Evolutionary conservation across 2,329 filamentous ascomycete species (phyloP), one percentile per base, ranked within the genome.

Genomic region (Beauveria caledonica): DNA sequence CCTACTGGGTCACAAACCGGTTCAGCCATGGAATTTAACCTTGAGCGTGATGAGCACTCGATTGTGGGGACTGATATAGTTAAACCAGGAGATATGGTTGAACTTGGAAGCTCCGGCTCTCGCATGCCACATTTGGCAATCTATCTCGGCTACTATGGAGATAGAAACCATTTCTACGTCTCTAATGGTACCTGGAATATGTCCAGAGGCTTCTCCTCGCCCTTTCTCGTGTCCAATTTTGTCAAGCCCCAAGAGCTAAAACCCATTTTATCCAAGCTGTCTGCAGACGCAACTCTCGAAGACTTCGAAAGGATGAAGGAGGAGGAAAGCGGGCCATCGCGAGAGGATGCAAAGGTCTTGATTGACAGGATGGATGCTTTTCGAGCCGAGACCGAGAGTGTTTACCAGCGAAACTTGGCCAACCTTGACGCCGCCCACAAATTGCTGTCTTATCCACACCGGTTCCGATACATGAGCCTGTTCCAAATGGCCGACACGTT

Each of bases 111-210:
- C 33, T 65, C 70, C 9, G 69, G 72, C n/a, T 76, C 75, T 11
- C 72, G 79, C 27, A 70, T 77, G 21, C 77, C 78, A 5, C 63
- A 82, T 17, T 72, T 85, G 49, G 82, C 76, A 13, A 68, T 86
- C 49, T 83, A 79, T 64, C 71, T 86, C 8, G 81, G 81, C 15
- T 76, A 72, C 58, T 76, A 80, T 63, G 76, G 79, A 44, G 76
- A 76, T 19, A 72, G 77, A 46, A 74, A 82, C 64, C 80, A 84
- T 67, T 83, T 80, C 67, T 84, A 83, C 68, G 77, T 79, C 33
- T 75, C 69, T 64, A 78, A 75, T 17, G 82, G 82, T 63, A 78
- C 77, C 72, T 78, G 82, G 67, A 66, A 78, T 17, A 75, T 75
- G 9, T 75, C 73, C 56, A 60, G 75, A 42, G 72, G 72, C 17